Conservation (phyloP, 139 green algal species). For the Micractinium conductrix region DNA sequence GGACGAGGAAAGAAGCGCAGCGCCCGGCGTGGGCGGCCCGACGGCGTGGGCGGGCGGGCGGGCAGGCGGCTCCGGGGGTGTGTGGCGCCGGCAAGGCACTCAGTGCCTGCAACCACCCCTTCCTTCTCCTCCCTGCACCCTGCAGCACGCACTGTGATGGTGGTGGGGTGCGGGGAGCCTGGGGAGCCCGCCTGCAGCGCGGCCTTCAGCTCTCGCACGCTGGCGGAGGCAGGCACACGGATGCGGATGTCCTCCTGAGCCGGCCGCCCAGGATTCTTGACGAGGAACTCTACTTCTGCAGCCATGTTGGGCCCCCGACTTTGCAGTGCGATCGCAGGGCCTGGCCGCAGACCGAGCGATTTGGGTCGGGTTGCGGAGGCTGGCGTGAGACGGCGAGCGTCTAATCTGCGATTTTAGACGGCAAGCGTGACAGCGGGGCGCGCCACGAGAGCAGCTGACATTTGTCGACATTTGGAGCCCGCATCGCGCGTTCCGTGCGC, state of each 20-base stretch:
- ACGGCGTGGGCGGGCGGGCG: neutral
- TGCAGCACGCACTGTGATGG: constrained; percentile 37
- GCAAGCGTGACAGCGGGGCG: neutral
- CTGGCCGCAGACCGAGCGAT: no score
- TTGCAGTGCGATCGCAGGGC: neutral
- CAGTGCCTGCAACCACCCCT: neutral
- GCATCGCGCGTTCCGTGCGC: no score
- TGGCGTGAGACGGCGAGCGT: neutral
- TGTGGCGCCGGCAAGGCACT: neutral
- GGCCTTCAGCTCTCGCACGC: constrained; percentile 38
- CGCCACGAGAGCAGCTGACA: neutral
- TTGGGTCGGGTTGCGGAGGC: neutral
- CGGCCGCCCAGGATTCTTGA: constrained; percentile 15
- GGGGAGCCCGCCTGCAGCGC: constrained; percentile 34
- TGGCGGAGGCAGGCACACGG: constrained; percentile 6
- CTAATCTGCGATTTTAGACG: no score
- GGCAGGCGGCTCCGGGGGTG: neutral
- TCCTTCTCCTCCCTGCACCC: neutral
- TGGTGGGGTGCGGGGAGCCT: constrained; percentile 24
- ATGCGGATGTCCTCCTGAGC: neutral
- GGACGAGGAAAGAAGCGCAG: neutral
- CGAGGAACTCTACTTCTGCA: neutral
- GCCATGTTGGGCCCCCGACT: neutral
- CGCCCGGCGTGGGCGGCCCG: neutral
- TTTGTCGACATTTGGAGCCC: no score